Evolutionary conservation across 2,329 filamentous ascomycete genomes (phyloP), one percentile per base, ranked within the genome.

Genomic region (Sporothrix globosa): DNA sequence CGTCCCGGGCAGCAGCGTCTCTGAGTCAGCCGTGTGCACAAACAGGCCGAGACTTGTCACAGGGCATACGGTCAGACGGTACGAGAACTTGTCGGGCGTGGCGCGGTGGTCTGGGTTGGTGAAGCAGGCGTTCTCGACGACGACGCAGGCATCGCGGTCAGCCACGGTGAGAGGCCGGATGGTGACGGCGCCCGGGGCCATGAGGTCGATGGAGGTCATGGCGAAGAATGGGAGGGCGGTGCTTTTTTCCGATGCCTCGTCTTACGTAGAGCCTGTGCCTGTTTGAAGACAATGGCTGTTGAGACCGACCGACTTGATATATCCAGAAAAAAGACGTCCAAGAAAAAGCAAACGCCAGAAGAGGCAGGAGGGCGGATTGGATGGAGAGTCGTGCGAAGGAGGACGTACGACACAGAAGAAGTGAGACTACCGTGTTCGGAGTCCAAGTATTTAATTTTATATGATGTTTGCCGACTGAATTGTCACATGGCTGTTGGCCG

Each of bases 1-100:
- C 85, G 78, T 92, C 87, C 56, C 78, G 78, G 13, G 84, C 81
- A 82, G 78, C 17, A 87, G 84, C 17, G 50, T 6, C 5, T 63
- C 63, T 4, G 52, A 67, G 24, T 34, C 48, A 24, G 46, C 50
- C 17, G 30, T 52, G 53, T 58, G 50, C 4, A 61, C 65, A 82
- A 95, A 97, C 69, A 97, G 81, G 39, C 93, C 94, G 68, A 94
- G 83, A 78, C 88, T 91, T 69, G 97, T 86, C 76, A 94, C 91
- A 52, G 91, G 89, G 78, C 91, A 94, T 76, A 83, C 85, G 34
- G 85, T 86, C 34, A 97, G 86, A 72, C 92, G 91, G 80, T 96
- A 96, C 70, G 86, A 82, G 76, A 96, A 88, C 83, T 88, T 87
- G 70, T 88, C 85, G 60, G 79, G 81, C 3, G 82, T 81, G 68